These are phyloP conservation scores for Coniferiporia weirii DNA, from an alignment of 1,284 basidiomycete genomes.

Conservation along the genomic window DNA sequence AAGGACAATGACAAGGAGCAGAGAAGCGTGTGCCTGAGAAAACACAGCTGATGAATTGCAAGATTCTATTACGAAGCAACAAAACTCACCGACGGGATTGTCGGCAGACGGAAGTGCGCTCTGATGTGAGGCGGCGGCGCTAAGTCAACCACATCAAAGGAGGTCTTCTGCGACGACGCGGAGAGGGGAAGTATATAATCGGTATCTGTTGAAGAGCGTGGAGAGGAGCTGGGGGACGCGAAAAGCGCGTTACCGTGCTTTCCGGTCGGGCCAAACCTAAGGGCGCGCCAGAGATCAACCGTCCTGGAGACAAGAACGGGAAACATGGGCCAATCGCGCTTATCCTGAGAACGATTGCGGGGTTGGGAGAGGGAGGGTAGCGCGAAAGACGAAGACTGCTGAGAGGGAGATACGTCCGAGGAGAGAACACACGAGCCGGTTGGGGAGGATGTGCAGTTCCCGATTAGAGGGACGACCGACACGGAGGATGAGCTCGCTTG, in stretches of 20 bases:
- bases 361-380: slow-evolving; percentile 16
- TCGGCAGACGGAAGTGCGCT: slow-evolving; percentile 29
- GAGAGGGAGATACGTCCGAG: slow-evolving; percentile 42
- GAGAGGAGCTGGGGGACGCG: slow-evolving; percentile 39
- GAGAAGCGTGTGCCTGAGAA: slow-evolving; percentile 52
- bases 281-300: slow-evolving; percentile 44
- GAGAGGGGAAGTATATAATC: slow-evolving; percentile 68
- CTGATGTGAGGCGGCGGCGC: slow-evolving; percentile 29
- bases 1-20: slow-evolving; percentile 60
- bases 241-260: slow-evolving; percentile 26
- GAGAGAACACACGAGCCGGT: slow-evolving; percentile 25
- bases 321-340: slow-evolving; percentile 38
- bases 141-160: slow-evolving; percentile 46
- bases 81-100: slow-evolving; percentile 42
- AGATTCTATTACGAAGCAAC: slow-evolving; percentile 21
- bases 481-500: slow-evolving; percentile 9
- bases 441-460: background rate
- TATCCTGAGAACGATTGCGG: slow-evolving; percentile 18
- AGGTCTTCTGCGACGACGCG: slow-evolving; percentile 46
- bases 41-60: slow-evolving; percentile 21
- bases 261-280: slow-evolving; percentile 32
- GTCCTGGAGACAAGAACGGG: slow-evolving; percentile 44
- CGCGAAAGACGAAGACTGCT: slow-evolving; percentile 24
- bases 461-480: background rate
- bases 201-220: slow-evolving; percentile 42